Percentiles rank a stretch among this genome's conserved stretches.
These are phyloP conservation scores for Flaveria trinervia DNA, from an alignment of 129 eudicot species.

Conservation along the genomic window DNA sequence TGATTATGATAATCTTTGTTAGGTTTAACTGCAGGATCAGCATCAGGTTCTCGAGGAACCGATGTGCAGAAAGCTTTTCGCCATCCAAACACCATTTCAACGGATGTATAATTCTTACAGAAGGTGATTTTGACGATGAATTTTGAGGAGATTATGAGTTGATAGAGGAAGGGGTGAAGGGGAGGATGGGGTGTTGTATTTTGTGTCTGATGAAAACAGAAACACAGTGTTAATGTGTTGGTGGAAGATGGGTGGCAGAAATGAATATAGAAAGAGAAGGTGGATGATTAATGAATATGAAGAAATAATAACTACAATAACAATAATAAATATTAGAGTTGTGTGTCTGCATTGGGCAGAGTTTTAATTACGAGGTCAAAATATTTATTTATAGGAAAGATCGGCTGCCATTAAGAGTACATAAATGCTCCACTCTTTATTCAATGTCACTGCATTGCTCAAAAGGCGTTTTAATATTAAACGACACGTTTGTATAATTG, in stretches of 20 bases:
- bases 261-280: conserved; percentile 16
- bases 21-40: conserved; percentile 26
- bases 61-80: conserved; percentile 93
- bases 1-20: too few relatives aligned
- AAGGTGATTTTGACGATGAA: neutral
- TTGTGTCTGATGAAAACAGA: neutral
- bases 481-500: too few relatives aligned
- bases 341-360: conserved; percentile 27
- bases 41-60: conserved; percentile 57
- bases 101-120: neutral
- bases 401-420: conserved; percentile 26
- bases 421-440: conserved; percentile 23
- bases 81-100: conserved; percentile 82
- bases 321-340: conserved; percentile 6
- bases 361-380: conserved; percentile 39
- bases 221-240: neutral
- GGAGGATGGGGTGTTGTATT: neutral
- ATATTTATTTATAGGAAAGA: conserved; percentile 24
- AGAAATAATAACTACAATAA: neutral
- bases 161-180: neutral
- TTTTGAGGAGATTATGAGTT: neutral
- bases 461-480: neutral
- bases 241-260: conserved; percentile 5
- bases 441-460: neutral
- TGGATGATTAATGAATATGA: neutral